Base-by-base conservation (phyloP, 768 basidiomycete species). In the Suillus lakei region DNA sequence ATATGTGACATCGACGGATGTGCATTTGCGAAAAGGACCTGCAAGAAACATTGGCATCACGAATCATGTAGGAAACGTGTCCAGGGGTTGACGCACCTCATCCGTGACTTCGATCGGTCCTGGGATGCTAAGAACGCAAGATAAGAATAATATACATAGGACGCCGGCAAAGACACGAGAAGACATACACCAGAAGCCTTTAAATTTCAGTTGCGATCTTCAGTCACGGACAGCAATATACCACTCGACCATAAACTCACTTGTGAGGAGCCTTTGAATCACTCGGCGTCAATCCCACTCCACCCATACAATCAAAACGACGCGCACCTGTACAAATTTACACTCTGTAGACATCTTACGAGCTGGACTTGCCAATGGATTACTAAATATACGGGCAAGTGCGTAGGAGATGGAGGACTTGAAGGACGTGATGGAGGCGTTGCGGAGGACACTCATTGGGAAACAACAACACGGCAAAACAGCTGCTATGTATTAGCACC, bases 11-110 rank as follows among this genome's bases (percentile, higher is more conserved):
- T 84, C 62, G 90, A 87, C 0, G 95, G 95, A 71, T 93, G 93
- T 0, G 98, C 97, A 83, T 98, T 98, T 72, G 96, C 95, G 71
- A 83, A 89, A 69, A 99, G 89, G 65, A 99, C 96, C 85, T 91
- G n/a, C n/a, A n/a, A 69, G 62, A 51, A 26, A 41, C 16, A 26
- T 18, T 18, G 15, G 39, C 23, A 54, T 39, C 39, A 41, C 36
- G 58, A 62, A 39, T 23, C 32, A 26, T 26, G 51, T 18, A n/a
- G 66, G 66, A 36, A 66, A 54, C 36, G 44, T 48, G 51, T 32
- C 30, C 34, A 32, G 46, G 44, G 4, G 43, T n/a, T 6, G 15
- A 18, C 30, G 53, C 63, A 86, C 87, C 70, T 88, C 86, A 74
- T 91, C 87, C 26, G 86, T 73, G 63, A 89, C 80, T 72, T 89